Evolutionary conservation across 768 basidiomycete genomes (phyloP).

Genomic region (Boletus sensibilis): DNA sequence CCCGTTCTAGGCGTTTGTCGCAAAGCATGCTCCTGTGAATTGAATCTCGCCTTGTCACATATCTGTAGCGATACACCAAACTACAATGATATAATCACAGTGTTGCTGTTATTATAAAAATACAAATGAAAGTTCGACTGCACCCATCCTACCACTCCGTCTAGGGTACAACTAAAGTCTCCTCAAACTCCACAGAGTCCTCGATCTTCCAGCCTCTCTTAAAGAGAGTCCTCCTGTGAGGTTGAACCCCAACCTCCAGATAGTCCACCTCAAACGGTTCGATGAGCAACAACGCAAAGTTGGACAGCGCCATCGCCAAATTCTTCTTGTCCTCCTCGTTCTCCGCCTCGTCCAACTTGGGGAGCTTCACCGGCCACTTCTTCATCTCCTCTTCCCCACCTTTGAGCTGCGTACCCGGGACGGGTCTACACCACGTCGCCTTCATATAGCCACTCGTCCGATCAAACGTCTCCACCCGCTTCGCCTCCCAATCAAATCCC

Average conservation of each 20-base stretch:
- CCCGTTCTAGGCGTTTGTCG: background rate
- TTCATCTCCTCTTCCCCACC: slow-evolving; percentile 57
- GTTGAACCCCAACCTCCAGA: slow-evolving; percentile 55
- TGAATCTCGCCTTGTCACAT: background rate
- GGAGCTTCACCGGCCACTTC: slow-evolving; percentile 58
- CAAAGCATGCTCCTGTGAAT: background rate
- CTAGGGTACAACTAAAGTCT: slow-evolving; percentile 64
- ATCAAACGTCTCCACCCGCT: slow-evolving; percentile 60
- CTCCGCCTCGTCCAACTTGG: slow-evolving; percentile 46
- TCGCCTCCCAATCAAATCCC: slow-evolving; percentile 56
- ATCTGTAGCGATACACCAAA: background rate
- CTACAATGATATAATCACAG: background rate
- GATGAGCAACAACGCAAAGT: slow-evolving; percentile 71
- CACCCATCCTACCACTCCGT: background rate
- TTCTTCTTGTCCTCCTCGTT: slow-evolving; percentile 45
- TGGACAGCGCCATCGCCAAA: slow-evolving; percentile 54
- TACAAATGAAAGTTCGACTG: background rate
- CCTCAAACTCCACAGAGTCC: slow-evolving; percentile 48
- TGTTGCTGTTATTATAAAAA: background rate
- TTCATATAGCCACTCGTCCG: slow-evolving; percentile 59
- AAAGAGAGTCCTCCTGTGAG: slow-evolving; percentile 59
- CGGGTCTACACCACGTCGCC: slow-evolving; percentile 70
- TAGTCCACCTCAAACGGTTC: slow-evolving; percentile 72
- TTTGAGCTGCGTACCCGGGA: slow-evolving; percentile 54
- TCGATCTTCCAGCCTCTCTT: slow-evolving; percentile 36